phyloP scores from a whole-genome alignment of 495 filamentous ascomycete genomes.

The Gamarada debralockiae region DNA sequence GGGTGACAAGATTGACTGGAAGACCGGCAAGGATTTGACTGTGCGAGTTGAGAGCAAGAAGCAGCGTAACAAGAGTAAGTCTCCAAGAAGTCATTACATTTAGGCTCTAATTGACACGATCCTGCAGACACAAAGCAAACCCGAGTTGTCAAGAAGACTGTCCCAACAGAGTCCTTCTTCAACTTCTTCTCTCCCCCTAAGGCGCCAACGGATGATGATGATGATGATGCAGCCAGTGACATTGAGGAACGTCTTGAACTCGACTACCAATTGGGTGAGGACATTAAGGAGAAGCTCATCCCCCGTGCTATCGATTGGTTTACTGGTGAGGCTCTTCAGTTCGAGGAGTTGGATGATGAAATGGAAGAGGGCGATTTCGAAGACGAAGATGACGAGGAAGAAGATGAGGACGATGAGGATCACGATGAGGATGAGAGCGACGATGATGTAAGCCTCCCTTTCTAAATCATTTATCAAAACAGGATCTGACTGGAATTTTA shows the following conservation, averaged over 20 bases:
- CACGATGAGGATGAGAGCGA: slow-evolving; percentile 84
- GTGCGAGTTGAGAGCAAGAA: slow-evolving; percentile 97
- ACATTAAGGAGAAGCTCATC: slow-evolving; percentile 99
- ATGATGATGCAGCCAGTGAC: slow-evolving; percentile 77
- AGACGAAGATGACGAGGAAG: slow-evolving; percentile 90
- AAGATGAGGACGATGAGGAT: slow-evolving; percentile 84
- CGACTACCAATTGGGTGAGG: slow-evolving; percentile 98
- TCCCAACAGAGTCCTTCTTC: slow-evolving; percentile 98
- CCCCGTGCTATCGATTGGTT: slow-evolving; percentile 99
- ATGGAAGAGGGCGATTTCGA: slow-evolving; percentile 79
- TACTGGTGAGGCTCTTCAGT: slow-evolving; percentile 96
- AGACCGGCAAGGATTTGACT: slow-evolving; percentile 86
- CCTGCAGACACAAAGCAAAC: slow-evolving; percentile 93
- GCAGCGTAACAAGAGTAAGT: slow-evolving; percentile 97
- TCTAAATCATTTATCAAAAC: background rate
- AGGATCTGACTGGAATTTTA: slow-evolving; percentile 35
- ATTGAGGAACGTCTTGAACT: slow-evolving; percentile 98
- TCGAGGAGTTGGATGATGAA: slow-evolving; percentile 89
- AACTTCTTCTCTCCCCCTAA: slow-evolving; percentile 98
- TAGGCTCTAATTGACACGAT: background rate
- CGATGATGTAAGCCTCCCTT: slow-evolving; percentile 72
- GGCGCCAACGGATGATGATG: slow-evolving; percentile 70
- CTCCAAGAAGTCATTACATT: background rate
- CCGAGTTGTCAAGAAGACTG: slow-evolving; percentile 96
- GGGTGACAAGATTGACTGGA: slow-evolving; percentile 98